A percentile compares a stretch with the other conserved stretches of the same genome.
These are phyloP conservation scores for Solanum virginianum DNA, from an alignment of 257 asterid genomes.

Conservation along the genomic window DNA sequence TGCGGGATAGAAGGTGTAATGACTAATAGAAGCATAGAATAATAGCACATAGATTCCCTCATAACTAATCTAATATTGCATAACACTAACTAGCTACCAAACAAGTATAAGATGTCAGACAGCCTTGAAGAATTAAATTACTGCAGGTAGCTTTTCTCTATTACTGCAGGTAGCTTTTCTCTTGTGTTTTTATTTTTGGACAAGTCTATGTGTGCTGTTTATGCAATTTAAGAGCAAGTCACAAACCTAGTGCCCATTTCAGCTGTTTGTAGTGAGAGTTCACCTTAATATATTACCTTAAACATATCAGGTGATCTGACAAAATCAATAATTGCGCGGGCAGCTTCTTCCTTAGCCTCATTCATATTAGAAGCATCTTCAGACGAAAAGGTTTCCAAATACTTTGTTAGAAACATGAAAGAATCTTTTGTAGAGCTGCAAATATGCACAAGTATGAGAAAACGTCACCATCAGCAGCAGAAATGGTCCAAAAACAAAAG, in stretches of 20 bases:
- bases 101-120: not conserved
- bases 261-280: not conserved
- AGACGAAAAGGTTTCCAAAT: constrained; percentile 71
- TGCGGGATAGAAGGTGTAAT: too few species aligned
- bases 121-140: not conserved
- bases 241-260: not conserved
- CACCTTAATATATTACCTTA: constrained; percentile 39
- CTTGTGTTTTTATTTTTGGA: not conserved
- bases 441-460: constrained; percentile 4
- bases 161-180: not conserved
- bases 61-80: too few species aligned
- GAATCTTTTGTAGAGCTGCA: constrained; percentile 70
- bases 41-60: too few species aligned
- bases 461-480: not conserved
- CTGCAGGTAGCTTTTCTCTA: not conserved
- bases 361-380: constrained; percentile 48
- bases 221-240: not conserved
- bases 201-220: not conserved
- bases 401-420: constrained; percentile 67
- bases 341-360: constrained; percentile 92
- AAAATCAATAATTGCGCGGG: constrained; percentile 59
- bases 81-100: too few species aligned
- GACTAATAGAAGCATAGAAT: too few species aligned
- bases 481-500: not conserved
- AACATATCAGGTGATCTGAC: constrained; percentile 78